Evolutionary conservation across 2,329 filamentous ascomycete species (phyloP), one percentile per base, ranked within the genome.

Genomic region (Stachybotrys chartarum): DNA sequence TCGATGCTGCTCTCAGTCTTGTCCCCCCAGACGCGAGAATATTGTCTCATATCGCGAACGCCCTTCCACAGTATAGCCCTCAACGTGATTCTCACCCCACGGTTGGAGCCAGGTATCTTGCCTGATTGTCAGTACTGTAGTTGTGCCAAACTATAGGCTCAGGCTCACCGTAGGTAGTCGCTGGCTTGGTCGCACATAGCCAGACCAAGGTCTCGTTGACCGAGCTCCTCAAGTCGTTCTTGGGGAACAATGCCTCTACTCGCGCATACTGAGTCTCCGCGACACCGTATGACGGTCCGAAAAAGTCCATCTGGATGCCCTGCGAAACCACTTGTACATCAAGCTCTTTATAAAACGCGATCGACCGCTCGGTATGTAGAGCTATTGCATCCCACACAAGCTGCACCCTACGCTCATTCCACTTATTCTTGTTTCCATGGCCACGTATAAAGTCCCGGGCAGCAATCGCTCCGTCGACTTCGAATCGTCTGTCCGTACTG

Each of bases 391-490:
- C 54, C 54, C 54, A 55, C 10, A 51, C 39, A 8, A 78, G 66
- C 63, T 80, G 76, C 5, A 74, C 57, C 5, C 72, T 66, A 35
- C 70, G 67, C 31, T 71, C 64, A 50, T 75, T 69, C 73, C 74
- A 78, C 6, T 59, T 54, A n/a, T 55, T 54, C 17, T 58, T 58
- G 53, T 68, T 51, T 46, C 24, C 44, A 12, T 63, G 56, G 14
- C 46, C 53, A 39, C 53, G 55, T 50, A 78, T 53, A 55, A 78
- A 78, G 1, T 70, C 63, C 0, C 72, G 63, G 1, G 77, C 74
- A 3, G 69, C 72, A 54, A 75, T 71, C 8, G 76, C 77, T 14
- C 77, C 72, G 60, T 80, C 77, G 30, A 80, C 74, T 57, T 81
- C 77, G 62, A 80, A 80, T 8, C 76, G 71, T 24, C 14, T 52